phyloP scores from a whole-genome alignment of 23 red algal species.

The Gracilaria caudata region DNA sequence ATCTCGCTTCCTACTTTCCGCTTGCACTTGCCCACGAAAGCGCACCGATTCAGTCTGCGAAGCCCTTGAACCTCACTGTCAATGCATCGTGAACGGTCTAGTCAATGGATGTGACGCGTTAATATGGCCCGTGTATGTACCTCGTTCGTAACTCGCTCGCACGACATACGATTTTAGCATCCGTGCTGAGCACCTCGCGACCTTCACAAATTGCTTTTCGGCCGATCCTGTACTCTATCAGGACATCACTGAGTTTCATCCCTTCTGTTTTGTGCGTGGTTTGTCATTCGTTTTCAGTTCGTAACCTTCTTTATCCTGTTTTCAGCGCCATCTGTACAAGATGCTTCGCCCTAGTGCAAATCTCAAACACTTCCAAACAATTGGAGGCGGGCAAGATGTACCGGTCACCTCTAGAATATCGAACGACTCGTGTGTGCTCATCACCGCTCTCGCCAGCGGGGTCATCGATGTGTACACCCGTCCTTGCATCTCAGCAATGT shows the following conservation, averaged over 20 bases:
- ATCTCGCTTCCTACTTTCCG: background rate
- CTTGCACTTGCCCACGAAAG: background rate
- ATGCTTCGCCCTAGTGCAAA: background rate
- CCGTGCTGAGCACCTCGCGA: background rate
- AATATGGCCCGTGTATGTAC: background rate
- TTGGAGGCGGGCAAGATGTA: constrained; percentile 6
- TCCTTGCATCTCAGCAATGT: background rate
- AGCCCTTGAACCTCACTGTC: constrained; percentile 2
- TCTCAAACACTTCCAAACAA: constrained; percentile 22
- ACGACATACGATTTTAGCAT: background rate
- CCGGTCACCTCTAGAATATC: constrained; percentile 15
- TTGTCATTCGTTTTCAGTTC: background rate
- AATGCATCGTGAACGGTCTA: constrained; percentile 16
- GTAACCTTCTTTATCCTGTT: background rate
- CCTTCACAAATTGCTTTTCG: background rate
- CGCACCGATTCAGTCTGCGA: background rate
- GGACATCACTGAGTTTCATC: background rate
- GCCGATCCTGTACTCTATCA: background rate
- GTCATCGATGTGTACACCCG: constrained; percentile 6
- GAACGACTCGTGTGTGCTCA: constrained; percentile 8
- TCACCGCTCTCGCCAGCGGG: background rate
- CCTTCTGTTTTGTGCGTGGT: background rate
- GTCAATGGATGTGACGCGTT: background rate
- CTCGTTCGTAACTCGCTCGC: background rate
- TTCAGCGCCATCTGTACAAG: background rate